phyloP scores from a whole-genome alignment of 768 basidiomycete species.

The Suillus plorans region DNA sequence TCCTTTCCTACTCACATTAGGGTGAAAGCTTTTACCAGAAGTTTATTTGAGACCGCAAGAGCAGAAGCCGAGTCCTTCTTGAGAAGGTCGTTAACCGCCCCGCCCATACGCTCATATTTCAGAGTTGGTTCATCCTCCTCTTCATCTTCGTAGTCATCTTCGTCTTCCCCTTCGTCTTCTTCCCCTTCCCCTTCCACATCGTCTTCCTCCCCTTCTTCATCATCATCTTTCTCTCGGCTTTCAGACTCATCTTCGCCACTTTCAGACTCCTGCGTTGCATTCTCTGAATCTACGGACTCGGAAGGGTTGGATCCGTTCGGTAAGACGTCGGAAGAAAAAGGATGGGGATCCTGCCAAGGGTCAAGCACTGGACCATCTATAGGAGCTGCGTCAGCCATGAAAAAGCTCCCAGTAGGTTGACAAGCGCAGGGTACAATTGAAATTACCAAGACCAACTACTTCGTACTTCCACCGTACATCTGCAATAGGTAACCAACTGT shows the following conservation, averaged over 20 bases:
- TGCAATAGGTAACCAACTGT: neutral
- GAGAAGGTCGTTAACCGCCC: slow-evolving; percentile 71
- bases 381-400: neutral
- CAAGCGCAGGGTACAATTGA: neutral
- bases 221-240: slow-evolving; percentile 4
- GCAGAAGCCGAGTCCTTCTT: slow-evolving; percentile 90
- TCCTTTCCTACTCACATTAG: neutral
- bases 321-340: neutral
- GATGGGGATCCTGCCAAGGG: neutral
- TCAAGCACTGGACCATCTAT: neutral
- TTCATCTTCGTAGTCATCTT: slow-evolving; percentile 55
- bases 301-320: neutral
- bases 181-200: slow-evolving; percentile 19
- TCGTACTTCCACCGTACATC: neutral
- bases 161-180: slow-evolving; percentile 29
- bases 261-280: slow-evolving; percentile 2
- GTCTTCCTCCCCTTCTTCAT: neutral
- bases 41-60: slow-evolving; percentile 69
- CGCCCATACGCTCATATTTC: slow-evolving; percentile 85
- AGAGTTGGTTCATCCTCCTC: slow-evolving; percentile 91
- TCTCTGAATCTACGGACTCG: slow-evolving; percentile 8
- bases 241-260: slow-evolving; percentile 1
- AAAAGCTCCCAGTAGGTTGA: neutral
- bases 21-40: slow-evolving; percentile 49
- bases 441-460: neutral